Evolutionary conservation across 148 eudicot genomes (phyloP).

Genomic region (Dianthus caryophyllus): DNA sequence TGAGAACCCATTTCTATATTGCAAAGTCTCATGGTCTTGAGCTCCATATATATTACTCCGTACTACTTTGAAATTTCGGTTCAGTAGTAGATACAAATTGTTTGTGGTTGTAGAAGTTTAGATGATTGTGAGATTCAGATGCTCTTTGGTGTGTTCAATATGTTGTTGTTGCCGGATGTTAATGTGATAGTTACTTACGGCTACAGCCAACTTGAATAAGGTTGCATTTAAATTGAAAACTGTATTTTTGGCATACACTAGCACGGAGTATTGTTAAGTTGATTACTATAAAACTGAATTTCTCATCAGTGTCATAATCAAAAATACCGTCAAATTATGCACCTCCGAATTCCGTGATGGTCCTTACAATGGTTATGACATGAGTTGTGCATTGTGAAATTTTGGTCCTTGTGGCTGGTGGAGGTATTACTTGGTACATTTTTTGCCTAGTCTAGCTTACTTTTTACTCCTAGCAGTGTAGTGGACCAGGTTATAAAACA

Average conservation of each 20-base stretch:
- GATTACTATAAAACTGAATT: too few relatives aligned
- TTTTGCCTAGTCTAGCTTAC: background rate
- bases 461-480: background rate
- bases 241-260: background rate
- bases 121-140: background rate
- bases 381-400: background rate
- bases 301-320: background rate
- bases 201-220: background rate
- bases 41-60: background rate
- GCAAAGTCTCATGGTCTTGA: background rate
- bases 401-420: constrained; percentile 7
- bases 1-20: background rate
- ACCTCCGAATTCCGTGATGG: background rate
- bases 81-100: background rate
- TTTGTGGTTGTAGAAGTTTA: background rate
- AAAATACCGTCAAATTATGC: background rate
- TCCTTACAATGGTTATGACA: background rate
- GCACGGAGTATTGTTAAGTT: background rate
- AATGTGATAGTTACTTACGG: background rate
- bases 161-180: background rate
- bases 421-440: background rate
- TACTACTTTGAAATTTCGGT: background rate
- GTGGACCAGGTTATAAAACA: background rate
- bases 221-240: background rate
- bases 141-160: background rate